A percentile compares a stretch with the other conserved stretches of the same genome.
These are phyloP conservation scores for Neophaeococcomyces aloes DNA, from an alignment of 2,329 filamentous ascomycete genomes.

Conservation along the genomic window DNA sequence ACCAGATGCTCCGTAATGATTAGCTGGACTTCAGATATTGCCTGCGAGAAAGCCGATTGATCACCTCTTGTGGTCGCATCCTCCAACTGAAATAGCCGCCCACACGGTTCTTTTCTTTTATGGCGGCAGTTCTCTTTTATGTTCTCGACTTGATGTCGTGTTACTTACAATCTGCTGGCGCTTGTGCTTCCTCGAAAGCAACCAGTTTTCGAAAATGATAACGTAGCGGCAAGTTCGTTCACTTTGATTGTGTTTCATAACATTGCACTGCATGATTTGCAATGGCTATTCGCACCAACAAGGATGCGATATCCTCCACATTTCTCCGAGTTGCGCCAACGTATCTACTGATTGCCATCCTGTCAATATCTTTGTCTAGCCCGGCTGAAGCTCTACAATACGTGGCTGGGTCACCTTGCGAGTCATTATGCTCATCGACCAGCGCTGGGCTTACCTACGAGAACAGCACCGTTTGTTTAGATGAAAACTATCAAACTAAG, in stretches of 20 bases:
- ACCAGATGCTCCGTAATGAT: no score
- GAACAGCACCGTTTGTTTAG: constrained; percentile 33
- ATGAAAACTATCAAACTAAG: constrained; percentile 27
- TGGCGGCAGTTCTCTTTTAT: not conserved
- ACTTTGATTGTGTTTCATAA: constrained; percentile 8
- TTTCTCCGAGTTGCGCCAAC: not conserved
- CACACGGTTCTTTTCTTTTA: not conserved
- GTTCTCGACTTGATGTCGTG: not conserved
- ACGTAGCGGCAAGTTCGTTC: not conserved
- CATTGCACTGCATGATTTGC: constrained; percentile 3
- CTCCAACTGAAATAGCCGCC: not conserved
- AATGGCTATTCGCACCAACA: constrained; percentile 1
- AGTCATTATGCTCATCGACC: constrained; percentile 11
- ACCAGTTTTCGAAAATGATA: constrained; percentile 4
- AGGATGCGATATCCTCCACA: constrained; percentile 2
- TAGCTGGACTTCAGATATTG: no score
- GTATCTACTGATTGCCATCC: constrained; percentile 1
- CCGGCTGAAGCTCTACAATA: constrained; percentile 14
- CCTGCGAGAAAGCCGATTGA: no score
- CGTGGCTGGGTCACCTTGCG: constrained; percentile 19
- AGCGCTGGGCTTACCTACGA: constrained; percentile 25
- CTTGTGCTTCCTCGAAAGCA: not conserved
- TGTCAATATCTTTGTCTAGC: constrained; percentile 5
- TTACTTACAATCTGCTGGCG: not conserved
- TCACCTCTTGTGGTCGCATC: no score